Base-by-base conservation (phyloP, 192 early-diverging fungal genomes). In the Entomortierella parvispora region DNA sequence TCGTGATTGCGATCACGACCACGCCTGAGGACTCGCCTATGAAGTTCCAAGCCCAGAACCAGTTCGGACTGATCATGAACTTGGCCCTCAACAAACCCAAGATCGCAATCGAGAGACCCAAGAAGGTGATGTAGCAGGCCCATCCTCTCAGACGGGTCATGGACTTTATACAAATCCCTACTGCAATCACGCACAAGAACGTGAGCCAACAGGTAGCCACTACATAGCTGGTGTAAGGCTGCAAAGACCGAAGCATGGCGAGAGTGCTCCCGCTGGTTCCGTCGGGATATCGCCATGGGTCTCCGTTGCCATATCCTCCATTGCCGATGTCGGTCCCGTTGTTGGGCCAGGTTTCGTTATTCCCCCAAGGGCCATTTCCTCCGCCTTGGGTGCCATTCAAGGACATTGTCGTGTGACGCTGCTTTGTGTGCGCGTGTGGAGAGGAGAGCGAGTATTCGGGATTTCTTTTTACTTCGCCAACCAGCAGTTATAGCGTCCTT, bases 21-120 rank as follows among this genome's bases (percentile, higher is more conserved):
- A 77, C 60, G 0, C 37, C 74, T 3, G 43, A 25, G 28, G 59
- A 46, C 44, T 77, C 65, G 10, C 33, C 74, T 15, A 53, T 23
- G 28, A 77, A 68, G 23, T 77, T 64, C 74, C 74, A 77, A 4
- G 55, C 55, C 65, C 65, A 77, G 56, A 62, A 77, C 65, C 65
- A 62, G 29, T 53, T 47, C 12, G 55, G 8, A 14, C 25, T 57
- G 6, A 63, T 32, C 1, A 68, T 9, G 20, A 28, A 40, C 10
- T 54, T 58, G 1, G 63, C 42, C 17, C 52, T 29, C 4, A 74
- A 31, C 0, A 68, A 55, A 20, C 60, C 74, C 18, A 68, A 5
- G 65, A 68, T 40, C 18, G 74, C 59, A 22, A 68, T 77, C 29
- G 60, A 63, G 31, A 77, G 51, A 22, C 59, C 60, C 10, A 77